Evolutionary conservation across 768 basidiomycete genomes (phyloP).

Genomic region (Hygrophorus russula): DNA sequence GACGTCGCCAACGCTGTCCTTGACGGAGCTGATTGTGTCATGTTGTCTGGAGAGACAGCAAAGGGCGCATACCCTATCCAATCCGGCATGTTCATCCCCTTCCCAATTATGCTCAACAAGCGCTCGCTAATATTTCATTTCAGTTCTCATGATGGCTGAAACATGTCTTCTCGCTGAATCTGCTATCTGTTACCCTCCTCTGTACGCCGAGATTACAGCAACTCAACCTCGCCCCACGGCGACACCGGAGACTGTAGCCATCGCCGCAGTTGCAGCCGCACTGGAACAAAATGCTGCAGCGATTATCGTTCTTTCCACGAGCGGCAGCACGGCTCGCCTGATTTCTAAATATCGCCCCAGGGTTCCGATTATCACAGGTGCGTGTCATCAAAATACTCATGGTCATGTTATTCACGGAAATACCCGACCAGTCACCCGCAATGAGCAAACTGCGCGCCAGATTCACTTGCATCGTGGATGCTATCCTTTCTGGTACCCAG

Average conservation of each 20-base stretch:
- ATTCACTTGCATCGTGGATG: conserved; percentile 94
- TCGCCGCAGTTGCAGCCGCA: conserved; percentile 93
- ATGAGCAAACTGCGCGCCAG: conserved; percentile 90
- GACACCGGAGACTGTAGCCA: conserved; percentile 91
- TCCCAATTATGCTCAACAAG: neutral
- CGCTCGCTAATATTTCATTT: neutral
- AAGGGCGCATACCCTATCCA: conserved; percentile 95
- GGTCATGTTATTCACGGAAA: neutral
- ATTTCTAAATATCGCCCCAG: conserved; percentile 93
- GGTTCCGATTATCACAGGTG: conserved; percentile 92
- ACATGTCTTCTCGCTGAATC: conserved; percentile 95
- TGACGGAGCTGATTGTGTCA: conserved; percentile 98
- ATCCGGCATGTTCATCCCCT: conserved; percentile 49
- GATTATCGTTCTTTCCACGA: conserved; percentile 93
- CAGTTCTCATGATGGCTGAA: conserved; percentile 99
- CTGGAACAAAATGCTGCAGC: conserved; percentile 92
- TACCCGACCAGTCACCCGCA: conserved; percentile 71
- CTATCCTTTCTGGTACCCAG: conserved; percentile 95
- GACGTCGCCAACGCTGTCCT: conserved; percentile 99
- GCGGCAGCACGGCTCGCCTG: conserved; percentile 91
- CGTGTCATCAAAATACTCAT: conserved; percentile 12
- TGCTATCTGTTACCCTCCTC: conserved; percentile 88
- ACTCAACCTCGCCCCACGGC: conserved; percentile 82
- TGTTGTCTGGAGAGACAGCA: conserved; percentile 98
- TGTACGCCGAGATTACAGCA: conserved; percentile 80